Evolutionary conservation across 2,329 filamentous ascomycete genomes (phyloP).

Genomic region (Arthroderma sp.): DNA sequence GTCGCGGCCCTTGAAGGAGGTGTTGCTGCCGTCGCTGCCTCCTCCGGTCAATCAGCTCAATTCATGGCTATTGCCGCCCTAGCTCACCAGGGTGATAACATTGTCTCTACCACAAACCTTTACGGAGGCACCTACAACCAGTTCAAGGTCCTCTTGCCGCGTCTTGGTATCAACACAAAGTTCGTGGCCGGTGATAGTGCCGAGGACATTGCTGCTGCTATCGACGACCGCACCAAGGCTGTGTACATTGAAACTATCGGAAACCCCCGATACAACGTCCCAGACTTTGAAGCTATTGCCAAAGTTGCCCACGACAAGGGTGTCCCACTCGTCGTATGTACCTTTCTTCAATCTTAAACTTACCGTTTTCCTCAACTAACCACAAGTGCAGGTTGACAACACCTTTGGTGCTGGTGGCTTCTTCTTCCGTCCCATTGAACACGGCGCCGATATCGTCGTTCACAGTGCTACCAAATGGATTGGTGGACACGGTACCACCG

Average conservation of each 20-base stretch:
- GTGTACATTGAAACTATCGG: conserved; percentile 87
- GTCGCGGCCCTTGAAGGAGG: conserved; percentile 93
- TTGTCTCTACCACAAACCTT: conserved; percentile 76
- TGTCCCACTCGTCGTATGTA: conserved; percentile 47
- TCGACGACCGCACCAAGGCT: conserved; percentile 88
- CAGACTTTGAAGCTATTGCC: conserved; percentile 76
- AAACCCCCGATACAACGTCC: conserved; percentile 86
- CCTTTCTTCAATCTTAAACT: neutral
- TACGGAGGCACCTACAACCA: conserved; percentile 97
- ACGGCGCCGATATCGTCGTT: conserved; percentile 86
- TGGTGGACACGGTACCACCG: conserved; percentile 84
- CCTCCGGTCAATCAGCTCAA: conserved; percentile 81
- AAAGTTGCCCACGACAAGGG: conserved; percentile 62
- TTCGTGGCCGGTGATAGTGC: conserved; percentile 72
- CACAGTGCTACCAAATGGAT: conserved; percentile 98
- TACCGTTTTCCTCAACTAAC: neutral
- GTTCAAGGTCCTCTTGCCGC: conserved; percentile 78
- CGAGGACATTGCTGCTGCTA: conserved; percentile 64
- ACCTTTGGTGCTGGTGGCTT: conserved; percentile 90
- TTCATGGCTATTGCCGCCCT: conserved; percentile 80
- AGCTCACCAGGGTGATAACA: conserved; percentile 83
- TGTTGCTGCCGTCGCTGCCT: conserved; percentile 67
- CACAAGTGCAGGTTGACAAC: conserved; percentile 58
- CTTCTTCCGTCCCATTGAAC: conserved; percentile 72
- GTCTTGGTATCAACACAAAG: conserved; percentile 78